phyloP scores from a whole-genome alignment of 805 yeast species.

The Brettanomyces naardenensis region DNA sequence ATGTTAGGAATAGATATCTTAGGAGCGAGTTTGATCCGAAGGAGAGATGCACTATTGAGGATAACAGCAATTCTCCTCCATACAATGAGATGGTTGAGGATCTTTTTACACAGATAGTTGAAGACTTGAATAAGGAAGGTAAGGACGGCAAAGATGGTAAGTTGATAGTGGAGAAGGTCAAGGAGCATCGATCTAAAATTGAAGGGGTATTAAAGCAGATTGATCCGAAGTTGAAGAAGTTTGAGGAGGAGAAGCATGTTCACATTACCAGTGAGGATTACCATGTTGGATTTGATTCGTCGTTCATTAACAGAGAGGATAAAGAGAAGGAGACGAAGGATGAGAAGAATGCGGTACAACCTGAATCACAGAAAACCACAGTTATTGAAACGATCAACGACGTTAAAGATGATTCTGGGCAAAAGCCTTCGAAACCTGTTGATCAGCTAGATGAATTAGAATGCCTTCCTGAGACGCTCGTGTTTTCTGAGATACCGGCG shows the following conservation, averaged over 20 bases:
- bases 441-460: slow-evolving; percentile 40
- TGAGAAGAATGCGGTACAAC: not conserved
- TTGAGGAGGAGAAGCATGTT: slow-evolving; percentile 60
- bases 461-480: slow-evolving; percentile 54
- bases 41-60: slow-evolving; percentile 42
- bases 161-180: slow-evolving; percentile 32
- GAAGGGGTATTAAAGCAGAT: slow-evolving; percentile 58
- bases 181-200: slow-evolving; percentile 64
- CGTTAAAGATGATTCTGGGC: slow-evolving; percentile 4
- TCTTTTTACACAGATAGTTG: slow-evolving; percentile 66
- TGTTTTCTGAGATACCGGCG: slow-evolving; percentile 51
- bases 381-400: not conserved
- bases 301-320: slow-evolving; percentile 55
- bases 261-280: slow-evolving; percentile 88
- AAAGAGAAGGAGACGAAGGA: not conserved
- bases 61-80: slow-evolving; percentile 41
- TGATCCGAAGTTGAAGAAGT: slow-evolving; percentile 53
- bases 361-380: not conserved
- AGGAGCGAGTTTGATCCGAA: slow-evolving; percentile 44
- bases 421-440: slow-evolving; percentile 24
- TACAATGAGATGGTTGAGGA: slow-evolving; percentile 93
- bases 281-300: slow-evolving; percentile 85
- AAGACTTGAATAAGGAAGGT: slow-evolving; percentile 45
- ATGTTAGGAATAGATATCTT: slow-evolving; percentile 33
- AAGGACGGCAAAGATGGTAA: slow-evolving; percentile 35